A percentile compares a stretch with the other conserved stretches of the same genome.
These are phyloP conservation scores for Penicillium coprophilum DNA, from an alignment of 495 filamentous ascomycete species.

Conservation along the genomic window DNA sequence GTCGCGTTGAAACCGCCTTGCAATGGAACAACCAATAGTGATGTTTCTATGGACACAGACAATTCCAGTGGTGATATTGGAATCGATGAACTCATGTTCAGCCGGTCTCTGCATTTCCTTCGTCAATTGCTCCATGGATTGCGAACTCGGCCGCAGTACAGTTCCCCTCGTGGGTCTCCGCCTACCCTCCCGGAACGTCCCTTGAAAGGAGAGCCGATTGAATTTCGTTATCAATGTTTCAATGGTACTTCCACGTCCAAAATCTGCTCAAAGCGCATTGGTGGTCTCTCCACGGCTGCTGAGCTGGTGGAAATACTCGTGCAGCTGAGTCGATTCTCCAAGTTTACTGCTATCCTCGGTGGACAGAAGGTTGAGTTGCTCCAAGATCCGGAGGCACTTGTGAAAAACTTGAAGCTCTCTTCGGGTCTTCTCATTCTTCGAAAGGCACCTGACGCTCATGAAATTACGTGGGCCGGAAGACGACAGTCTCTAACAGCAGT, in stretches of 20 bases:
- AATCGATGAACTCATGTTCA: constrained; percentile 60
- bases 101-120: constrained; percentile 62
- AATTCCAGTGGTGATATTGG: constrained; percentile 41
- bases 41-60: constrained; percentile 52
- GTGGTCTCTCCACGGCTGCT: constrained; percentile 65
- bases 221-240: constrained; percentile 72
- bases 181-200: constrained; percentile 41
- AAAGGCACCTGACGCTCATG: constrained; percentile 42
- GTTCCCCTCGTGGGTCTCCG: constrained; percentile 42
- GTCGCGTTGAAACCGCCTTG: constrained; percentile 52
- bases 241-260: constrained; percentile 56
- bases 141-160: constrained; percentile 54
- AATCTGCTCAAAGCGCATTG: constrained; percentile 59
- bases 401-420: constrained; percentile 47
- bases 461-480: constrained; percentile 26
- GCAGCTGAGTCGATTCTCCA: constrained; percentile 67
- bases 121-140: constrained; percentile 56
- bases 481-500: constrained; percentile 49
- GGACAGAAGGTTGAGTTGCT: constrained; percentile 51
- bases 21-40: constrained; percentile 39
- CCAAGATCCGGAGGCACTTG: constrained; percentile 35
- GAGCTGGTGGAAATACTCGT: constrained; percentile 64
- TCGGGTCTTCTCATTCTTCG: constrained; percentile 62
- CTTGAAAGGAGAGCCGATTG: constrained; percentile 58
- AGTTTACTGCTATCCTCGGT: constrained; percentile 55